Percentiles rank a stretch among this genome's conserved stretches.
These are phyloP conservation scores for Baudoinia panamericana DNA, from an alignment of 495 filamentous ascomycete species.

Conservation along the genomic window DNA sequence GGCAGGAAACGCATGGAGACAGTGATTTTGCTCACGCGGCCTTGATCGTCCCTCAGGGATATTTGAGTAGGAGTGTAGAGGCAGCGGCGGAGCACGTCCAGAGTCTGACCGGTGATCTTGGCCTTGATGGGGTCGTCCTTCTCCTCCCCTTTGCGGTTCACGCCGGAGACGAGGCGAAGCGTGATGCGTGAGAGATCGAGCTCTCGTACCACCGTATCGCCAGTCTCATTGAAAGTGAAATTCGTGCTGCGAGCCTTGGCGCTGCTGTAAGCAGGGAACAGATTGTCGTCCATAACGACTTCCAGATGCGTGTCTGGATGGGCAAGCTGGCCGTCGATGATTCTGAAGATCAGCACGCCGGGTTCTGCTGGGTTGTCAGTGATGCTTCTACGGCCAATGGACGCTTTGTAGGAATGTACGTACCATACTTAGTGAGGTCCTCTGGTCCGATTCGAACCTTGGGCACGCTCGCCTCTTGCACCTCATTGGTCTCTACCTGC, in stretches of 20 bases:
- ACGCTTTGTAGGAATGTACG: slow-evolving; percentile 3
- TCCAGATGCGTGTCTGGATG: slow-evolving; percentile 69
- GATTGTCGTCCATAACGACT: slow-evolving; percentile 85
- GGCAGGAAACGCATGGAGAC: slow-evolving; percentile 91
- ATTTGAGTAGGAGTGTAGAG: slow-evolving; percentile 85
- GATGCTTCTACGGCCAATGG: background rate
- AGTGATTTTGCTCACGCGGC: slow-evolving; percentile 65
- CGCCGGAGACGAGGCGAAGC: slow-evolving; percentile 62
- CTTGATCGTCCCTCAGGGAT: slow-evolving; percentile 58
- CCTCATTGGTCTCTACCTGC: slow-evolving; percentile 37
- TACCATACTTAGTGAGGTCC: slow-evolving; percentile 67
- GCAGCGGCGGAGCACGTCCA: slow-evolving; percentile 74
- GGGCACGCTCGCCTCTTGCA: slow-evolving; percentile 43
- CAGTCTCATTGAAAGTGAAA: slow-evolving; percentile 70
- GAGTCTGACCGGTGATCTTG: slow-evolving; percentile 70
- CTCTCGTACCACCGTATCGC: slow-evolving; percentile 91
- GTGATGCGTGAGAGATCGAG: slow-evolving; percentile 90
- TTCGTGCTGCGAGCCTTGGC: slow-evolving; percentile 52
- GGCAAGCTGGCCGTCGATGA: slow-evolving; percentile 74
- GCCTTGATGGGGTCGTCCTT: slow-evolving; percentile 61
- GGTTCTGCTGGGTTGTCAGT: slow-evolving; percentile 43
- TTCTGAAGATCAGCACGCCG: slow-evolving; percentile 84
- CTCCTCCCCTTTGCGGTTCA: slow-evolving; percentile 58
- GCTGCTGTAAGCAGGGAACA: slow-evolving; percentile 79
- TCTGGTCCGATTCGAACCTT: slow-evolving; percentile 68